These are phyloP conservation scores for Neoboletus magnificus DNA, from an alignment of 768 basidiomycete species.

Conservation along the genomic window DNA sequence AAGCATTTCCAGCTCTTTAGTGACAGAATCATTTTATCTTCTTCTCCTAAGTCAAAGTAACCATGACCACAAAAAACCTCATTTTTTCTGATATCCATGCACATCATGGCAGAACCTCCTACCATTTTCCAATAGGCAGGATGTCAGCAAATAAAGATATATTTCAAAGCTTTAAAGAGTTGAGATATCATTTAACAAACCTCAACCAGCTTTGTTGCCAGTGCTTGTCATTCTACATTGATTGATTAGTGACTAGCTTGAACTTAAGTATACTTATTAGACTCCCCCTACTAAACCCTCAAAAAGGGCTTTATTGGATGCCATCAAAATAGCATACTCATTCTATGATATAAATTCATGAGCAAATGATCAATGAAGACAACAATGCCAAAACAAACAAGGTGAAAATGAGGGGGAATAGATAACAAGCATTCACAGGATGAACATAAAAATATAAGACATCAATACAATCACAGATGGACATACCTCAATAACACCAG, in stretches of 20 bases:
- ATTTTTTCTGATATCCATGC: background rate
- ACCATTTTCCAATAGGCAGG: background rate
- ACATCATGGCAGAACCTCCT: background rate
- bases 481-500: conserved; percentile 22
- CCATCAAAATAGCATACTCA: conserved; percentile 18
- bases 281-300: conserved; percentile 12
- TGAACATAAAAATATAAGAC: background rate
- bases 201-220: background rate
- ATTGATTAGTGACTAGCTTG: background rate
- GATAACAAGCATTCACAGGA: background rate
- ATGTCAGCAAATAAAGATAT: background rate
- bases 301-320: conserved; percentile 10
- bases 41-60: too few relatives aligned
- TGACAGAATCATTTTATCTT: too few relatives aligned
- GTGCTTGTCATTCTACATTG: background rate
- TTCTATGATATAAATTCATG: conserved; percentile 9
- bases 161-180: background rate
- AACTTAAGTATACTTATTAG: background rate
- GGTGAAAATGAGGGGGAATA: background rate
- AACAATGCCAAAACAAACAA: background rate
- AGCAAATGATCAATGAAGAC: background rate
- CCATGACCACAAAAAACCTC: too few relatives aligned
- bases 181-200: background rate
- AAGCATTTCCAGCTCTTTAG: too few relatives aligned
- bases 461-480: background rate